Base-by-base conservation (phyloP, 2,329 filamentous ascomycete genomes). In the Sporothrix phasma region DNA sequence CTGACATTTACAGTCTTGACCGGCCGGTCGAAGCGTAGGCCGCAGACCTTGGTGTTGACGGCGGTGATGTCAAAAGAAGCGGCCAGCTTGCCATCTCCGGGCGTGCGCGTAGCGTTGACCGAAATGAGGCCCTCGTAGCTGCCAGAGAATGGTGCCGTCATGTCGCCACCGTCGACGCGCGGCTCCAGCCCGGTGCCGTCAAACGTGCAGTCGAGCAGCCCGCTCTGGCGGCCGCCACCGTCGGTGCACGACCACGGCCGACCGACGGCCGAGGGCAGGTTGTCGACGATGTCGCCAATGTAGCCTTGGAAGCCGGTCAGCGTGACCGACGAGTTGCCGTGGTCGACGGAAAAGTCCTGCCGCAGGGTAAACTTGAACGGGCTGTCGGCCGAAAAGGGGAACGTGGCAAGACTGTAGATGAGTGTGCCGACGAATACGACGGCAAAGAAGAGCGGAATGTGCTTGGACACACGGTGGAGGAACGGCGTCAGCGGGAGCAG, bases 311-410 rank as follows among this genome's bases (percentile, higher is more conserved):
- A 73, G 0, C 91, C 92, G 0, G 80, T 81, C 8, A 96, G 77
- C 39, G 84, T 85, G 46, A 92, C 88, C 2, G 77, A 79, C 68
- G 91, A 90, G 15, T 80, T 77, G n/a, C 87, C 86, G 3, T 81
- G 84, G 68, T 90, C 88, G 10, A 96, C 81, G 68, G 96, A 84
- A 56, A 97, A 79, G 10, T 84, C 83, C 73, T 99, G 92, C 59
- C 89, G 79, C 74, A 97, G 97, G 74, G 87, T 95, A 56, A 93
- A 81, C 75, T 97, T 97, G 74, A 96, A 85, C 43, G 90, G 84
- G 72, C 87, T 89, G 65, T 85, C 81, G 24, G 83, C 77, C 0
- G 90, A 94, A 75, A 97, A 97, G 0, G 94, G 94, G 74, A 96
- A 97, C 1, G 89, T 90, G 2, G 84, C 76, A 4, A 97, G 82